Percentiles rank a stretch among this genome's conserved stretches.
Conservation (phyloP, 768 basidiomycete species). For the Termitomyces titanicus region DNA sequence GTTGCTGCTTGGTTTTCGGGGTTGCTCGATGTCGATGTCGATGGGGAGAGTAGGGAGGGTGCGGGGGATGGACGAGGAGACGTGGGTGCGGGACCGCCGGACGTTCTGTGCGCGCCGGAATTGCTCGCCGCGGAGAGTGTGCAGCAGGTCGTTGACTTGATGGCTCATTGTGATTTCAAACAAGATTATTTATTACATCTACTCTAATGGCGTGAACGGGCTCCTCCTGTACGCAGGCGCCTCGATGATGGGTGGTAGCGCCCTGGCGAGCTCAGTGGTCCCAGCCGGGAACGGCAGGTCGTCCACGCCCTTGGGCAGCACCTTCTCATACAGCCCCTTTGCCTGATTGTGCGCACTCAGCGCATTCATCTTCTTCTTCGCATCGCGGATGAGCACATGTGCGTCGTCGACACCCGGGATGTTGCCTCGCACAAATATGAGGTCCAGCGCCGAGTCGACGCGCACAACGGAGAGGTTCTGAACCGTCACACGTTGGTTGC, state of each 20-base stretch:
- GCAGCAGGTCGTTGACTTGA: conserved; percentile 46
- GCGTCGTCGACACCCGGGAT: conserved; percentile 90
- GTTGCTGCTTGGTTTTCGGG: conserved; percentile 11
- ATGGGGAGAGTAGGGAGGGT: conserved; percentile 10
- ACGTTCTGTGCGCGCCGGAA: conserved; percentile 63
- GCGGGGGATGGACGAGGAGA: conserved; percentile 20
- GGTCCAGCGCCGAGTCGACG: conserved; percentile 80
- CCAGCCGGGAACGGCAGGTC: conserved; percentile 93
- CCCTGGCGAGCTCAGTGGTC: conserved; percentile 68
- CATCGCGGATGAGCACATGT: conserved; percentile 81
- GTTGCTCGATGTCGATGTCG: background rate
- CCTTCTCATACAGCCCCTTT: conserved; percentile 70
- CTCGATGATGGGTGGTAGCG: conserved; percentile 61
- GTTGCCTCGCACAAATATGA: conserved; percentile 88
- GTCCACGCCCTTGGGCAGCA: conserved; percentile 78
- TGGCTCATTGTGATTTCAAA: background rate
- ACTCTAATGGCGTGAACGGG: conserved; percentile 78
- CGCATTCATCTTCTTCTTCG: conserved; percentile 80
- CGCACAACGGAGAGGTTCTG: conserved; percentile 90
- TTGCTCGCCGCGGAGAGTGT: conserved; percentile 65
- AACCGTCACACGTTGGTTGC: conserved; percentile 73
- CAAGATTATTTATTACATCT: conserved; percentile 17
- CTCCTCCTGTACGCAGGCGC: conserved; percentile 71
- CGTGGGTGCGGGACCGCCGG: conserved; percentile 29
- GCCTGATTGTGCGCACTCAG: conserved; percentile 61